Base-by-base conservation (phyloP, 192 early-diverging fungal genomes). In the Coemansia sp. region DNA sequence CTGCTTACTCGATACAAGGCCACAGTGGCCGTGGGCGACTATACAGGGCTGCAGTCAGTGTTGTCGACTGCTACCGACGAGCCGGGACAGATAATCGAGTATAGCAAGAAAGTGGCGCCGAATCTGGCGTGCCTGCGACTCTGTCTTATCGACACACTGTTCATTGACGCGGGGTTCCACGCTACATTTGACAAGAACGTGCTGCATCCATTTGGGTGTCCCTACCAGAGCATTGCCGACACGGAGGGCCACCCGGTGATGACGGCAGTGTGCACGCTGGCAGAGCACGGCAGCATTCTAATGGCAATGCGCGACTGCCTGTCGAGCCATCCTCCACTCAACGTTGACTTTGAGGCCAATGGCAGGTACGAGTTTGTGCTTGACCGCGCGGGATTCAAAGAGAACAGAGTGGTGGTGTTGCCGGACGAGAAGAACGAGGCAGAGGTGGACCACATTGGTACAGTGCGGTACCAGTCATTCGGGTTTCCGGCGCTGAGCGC, bases 281-380 rank as follows among this genome's bases (percentile, higher is more conserved):
- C 87, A 1, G 88, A 90, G 67, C 83, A 90, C 38, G 88, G 88
- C 39, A 87, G 88, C 8, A 84, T 85, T 68, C 77, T 89, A 23
- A 58, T 90, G 52, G 78, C 82, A 35, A 81, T 88, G 61, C 79
- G 85, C n/a, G 86, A 90, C 59, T 68, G 82, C 38, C 47, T 88
- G 19, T 25, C 56, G 13, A 22, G 26, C 19, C 32, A 40, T 17
- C 51, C 51, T 8, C 37, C 51, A 18, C 21, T 26, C 19, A 39
- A 47, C 11, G 41, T 50, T 23, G 39, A 25, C 11, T 9, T 6
- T 4, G 45, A 46, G 5, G 22, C 18, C 0, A 10, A 5, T 7
- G 33, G 18, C 11, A 17, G 35, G 7, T 55, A 47, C 38, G 82
- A 87, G 46, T 86, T 85, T 72, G 72, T 88, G n/a, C 60, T 92